These are phyloP conservation scores for Clitopilus hobsonii DNA, from an alignment of 768 basidiomycete genomes.

Conservation along the genomic window DNA sequence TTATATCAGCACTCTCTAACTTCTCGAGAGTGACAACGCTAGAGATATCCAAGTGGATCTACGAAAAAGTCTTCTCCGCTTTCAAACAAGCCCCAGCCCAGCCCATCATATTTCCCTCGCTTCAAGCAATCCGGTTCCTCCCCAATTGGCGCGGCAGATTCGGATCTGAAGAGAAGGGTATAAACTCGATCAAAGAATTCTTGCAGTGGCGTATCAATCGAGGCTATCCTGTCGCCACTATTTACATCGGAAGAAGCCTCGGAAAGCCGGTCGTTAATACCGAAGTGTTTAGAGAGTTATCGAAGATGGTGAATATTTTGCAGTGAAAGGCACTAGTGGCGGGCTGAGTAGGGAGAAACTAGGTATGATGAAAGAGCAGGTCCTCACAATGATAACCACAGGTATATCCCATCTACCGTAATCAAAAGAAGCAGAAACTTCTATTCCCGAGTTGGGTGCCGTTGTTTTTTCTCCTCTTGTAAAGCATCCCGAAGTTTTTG, in stretches of 20 bases:
- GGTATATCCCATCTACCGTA: not conserved
- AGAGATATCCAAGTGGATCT: not conserved
- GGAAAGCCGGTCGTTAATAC: not conserved
- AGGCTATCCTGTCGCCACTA: not conserved
- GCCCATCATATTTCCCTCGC: not conserved
- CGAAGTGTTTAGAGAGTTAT: not conserved
- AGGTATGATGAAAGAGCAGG: not conserved
- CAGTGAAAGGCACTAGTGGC: not conserved
- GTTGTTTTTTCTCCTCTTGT: slow-evolving; percentile 40
- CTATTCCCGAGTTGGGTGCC: slow-evolving; percentile 7
- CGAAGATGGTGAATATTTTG: not conserved
- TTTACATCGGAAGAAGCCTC: not conserved
- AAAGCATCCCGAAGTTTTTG: slow-evolving; percentile 52
- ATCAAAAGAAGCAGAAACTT: too few species aligned
- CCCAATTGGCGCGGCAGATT: not conserved
- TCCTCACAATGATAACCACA: not conserved
- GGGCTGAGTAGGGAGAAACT: not conserved
- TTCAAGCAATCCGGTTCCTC: not conserved
- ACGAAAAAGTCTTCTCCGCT: not conserved
- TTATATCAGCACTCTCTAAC: not conserved
- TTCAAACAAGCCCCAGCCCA: not conserved
- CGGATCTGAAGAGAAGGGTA: not conserved
- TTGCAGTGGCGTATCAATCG: not conserved
- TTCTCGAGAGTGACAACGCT: not conserved
- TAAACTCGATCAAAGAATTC: not conserved